Evolutionary conservation across 2,329 filamentous ascomycete species (phyloP).

Genomic region (Colletotrichum brevisporum): DNA sequence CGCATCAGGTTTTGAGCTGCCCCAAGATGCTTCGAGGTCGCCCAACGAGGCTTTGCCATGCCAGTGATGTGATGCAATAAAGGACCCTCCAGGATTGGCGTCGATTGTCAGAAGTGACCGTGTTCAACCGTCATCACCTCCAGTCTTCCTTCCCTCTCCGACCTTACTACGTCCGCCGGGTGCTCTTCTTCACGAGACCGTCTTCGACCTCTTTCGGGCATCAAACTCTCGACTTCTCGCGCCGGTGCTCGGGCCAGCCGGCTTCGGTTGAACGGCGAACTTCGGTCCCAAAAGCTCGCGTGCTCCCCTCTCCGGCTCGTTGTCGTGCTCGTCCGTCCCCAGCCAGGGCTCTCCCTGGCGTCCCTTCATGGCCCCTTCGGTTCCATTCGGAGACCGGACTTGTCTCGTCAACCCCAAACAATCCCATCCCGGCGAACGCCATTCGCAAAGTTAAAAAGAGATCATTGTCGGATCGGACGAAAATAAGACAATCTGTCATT

Average conservation of each 20-base stretch:
- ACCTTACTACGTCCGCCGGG: background rate
- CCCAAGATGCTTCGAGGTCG: background rate
- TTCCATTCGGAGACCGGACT: constrained; percentile 21
- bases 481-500: constrained; percentile 11
- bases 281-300: constrained; percentile 4
- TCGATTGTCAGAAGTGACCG: too few species aligned
- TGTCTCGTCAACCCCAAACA: constrained; percentile 29
- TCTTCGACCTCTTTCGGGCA: background rate
- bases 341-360: background rate
- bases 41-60: background rate
- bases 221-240: constrained; percentile 6
- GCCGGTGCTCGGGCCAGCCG: constrained; percentile 10
- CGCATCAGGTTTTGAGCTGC: background rate
- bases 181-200: background rate
- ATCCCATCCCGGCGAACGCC: constrained; percentile 15
- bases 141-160: too few species aligned
- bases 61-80: constrained; percentile 17
- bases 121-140: too few species aligned
- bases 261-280: constrained; percentile 25
- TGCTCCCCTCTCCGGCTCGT: constrained; percentile 11
- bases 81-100: background rate
- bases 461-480: constrained; percentile 18
- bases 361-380: constrained; percentile 7
- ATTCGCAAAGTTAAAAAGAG: constrained; percentile 23
- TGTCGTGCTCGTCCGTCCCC: constrained; percentile 4